phyloP scores from a whole-genome alignment of 441 rosid genomes.

The Geranium incanum region DNA sequence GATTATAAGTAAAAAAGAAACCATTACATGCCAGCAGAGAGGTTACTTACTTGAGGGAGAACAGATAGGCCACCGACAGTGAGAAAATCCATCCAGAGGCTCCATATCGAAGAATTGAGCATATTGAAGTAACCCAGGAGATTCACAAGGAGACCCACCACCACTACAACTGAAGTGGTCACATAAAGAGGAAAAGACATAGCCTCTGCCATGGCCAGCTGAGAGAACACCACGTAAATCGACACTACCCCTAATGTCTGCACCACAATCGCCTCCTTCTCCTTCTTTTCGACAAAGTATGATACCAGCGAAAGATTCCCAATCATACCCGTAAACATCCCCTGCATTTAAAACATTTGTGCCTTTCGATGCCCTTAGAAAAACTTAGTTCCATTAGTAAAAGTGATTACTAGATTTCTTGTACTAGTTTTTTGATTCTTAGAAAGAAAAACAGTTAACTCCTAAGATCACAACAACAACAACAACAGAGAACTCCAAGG shows the following conservation, averaged over 20 bases:
- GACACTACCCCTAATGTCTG: slow-evolving; percentile 80
- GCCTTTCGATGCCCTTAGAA: too few relatives aligned
- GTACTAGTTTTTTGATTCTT: too few relatives aligned
- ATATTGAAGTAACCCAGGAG: slow-evolving; percentile 43
- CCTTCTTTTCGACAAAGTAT: slow-evolving; percentile 72
- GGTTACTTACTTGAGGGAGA: slow-evolving; percentile 61
- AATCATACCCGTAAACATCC: slow-evolving; percentile 76
- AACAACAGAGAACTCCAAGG: neutral
- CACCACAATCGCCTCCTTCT: slow-evolving; percentile 64
- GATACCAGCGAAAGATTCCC: slow-evolving; percentile 86
- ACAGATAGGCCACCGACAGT: slow-evolving; percentile 69
- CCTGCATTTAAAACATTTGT: slow-evolving; percentile 38
- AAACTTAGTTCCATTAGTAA: too few relatives aligned
- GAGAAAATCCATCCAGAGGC: slow-evolving; percentile 73
- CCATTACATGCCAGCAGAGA: neutral
- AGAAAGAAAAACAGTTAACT: neutral
- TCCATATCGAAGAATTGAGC: slow-evolving; percentile 53
- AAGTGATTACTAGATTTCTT: too few relatives aligned
- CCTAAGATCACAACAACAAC: neutral
- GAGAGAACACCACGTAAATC: slow-evolving; percentile 45
- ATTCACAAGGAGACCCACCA: slow-evolving; percentile 49
- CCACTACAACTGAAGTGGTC: slow-evolving; percentile 49
- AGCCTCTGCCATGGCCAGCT: slow-evolving; percentile 80
- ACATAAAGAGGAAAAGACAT: slow-evolving; percentile 64
- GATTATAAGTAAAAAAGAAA: neutral